A percentile compares a stretch with the other conserved stretches of the same genome.
These are phyloP conservation scores for Microcos paniculata DNA, from an alignment of 345 rosid species.

Conservation along the genomic window DNA sequence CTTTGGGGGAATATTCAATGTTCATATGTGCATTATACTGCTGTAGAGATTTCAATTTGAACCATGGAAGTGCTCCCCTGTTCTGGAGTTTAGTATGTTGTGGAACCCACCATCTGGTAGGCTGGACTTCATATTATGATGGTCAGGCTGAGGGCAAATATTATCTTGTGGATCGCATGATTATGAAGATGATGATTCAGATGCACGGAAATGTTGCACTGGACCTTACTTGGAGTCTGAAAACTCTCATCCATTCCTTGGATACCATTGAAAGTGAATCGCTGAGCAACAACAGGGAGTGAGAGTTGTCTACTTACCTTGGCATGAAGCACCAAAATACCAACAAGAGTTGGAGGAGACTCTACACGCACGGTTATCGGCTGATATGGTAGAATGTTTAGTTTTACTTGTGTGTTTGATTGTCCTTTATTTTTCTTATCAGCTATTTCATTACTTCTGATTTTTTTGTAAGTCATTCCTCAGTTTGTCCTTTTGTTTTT, in stretches of 20 bases:
- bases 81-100: constrained; percentile 49
- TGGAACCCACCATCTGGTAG: too few relatives aligned
- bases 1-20: constrained; percentile 14
- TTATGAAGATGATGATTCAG: constrained; percentile 47
- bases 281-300: constrained; percentile 47
- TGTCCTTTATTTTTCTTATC: too few relatives aligned
- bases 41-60: constrained; percentile 22
- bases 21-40: constrained; percentile 14
- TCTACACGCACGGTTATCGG: too few relatives aligned
- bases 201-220: constrained; percentile 32
- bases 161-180: constrained; percentile 53
- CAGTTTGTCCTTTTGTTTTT: too few relatives aligned
- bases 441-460: too few relatives aligned
- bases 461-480: too few relatives aligned
- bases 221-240: constrained; percentile 42
- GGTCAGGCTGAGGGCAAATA: constrained; percentile 43
- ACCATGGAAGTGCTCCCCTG: constrained; percentile 60
- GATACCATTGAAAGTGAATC: constrained; percentile 51
- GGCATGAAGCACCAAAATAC: too few relatives aligned
- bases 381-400: too few relatives aligned
- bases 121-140: constrained; percentile 47
- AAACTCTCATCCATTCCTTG: constrained; percentile 39
- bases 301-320: constrained; percentile 52
- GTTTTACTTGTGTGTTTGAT: too few relatives aligned
- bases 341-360: too few relatives aligned